A percentile compares a stretch with the other conserved stretches of the same genome.
These are phyloP conservation scores for Theobroma cacao DNA, from an alignment of 345 rosid species.

Conservation along the genomic window DNA sequence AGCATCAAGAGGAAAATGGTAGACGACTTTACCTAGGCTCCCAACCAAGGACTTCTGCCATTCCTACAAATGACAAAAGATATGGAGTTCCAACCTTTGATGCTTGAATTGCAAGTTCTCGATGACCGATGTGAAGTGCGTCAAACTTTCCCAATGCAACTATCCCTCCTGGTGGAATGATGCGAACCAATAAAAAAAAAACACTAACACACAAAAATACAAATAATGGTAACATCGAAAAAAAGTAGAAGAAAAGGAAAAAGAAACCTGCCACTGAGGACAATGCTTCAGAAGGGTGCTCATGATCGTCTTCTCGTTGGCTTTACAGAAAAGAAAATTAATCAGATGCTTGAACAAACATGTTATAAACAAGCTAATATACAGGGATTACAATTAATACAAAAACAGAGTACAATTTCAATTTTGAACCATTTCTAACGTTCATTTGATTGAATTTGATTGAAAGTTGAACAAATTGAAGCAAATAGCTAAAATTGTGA, in stretches of 20 bases:
- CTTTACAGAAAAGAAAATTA: slow-evolving; percentile 42
- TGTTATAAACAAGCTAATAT: slow-evolving; percentile 3
- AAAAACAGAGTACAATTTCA: background rate
- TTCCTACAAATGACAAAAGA: slow-evolving; percentile 84
- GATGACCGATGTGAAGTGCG: slow-evolving; percentile 88
- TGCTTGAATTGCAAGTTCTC: slow-evolving; percentile 93
- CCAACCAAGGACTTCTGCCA: slow-evolving; percentile 94
- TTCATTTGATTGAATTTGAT: background rate
- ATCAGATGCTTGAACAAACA: slow-evolving; percentile 36
- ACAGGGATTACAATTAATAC: background rate
- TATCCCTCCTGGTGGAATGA: slow-evolving; percentile 59
- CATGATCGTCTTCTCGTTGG: slow-evolving; percentile 55
- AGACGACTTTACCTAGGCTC: slow-evolving; percentile 67
- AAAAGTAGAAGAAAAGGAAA: slow-evolving; percentile 2
- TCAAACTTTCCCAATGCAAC: slow-evolving; percentile 98
- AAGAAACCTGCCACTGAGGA: slow-evolving; percentile 67
- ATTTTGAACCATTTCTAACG: background rate
- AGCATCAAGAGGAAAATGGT: slow-evolving; percentile 3
- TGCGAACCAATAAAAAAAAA: background rate
- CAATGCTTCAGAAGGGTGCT: slow-evolving; percentile 48
- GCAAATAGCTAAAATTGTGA: background rate
- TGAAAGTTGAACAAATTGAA: background rate
- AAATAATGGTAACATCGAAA: background rate
- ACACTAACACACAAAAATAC: background rate
- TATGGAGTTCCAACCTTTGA: slow-evolving; percentile 79